These are phyloP conservation scores for Lathyrus tuberosus DNA, from an alignment of 306 rosid genomes.

Conservation along the genomic window DNA sequence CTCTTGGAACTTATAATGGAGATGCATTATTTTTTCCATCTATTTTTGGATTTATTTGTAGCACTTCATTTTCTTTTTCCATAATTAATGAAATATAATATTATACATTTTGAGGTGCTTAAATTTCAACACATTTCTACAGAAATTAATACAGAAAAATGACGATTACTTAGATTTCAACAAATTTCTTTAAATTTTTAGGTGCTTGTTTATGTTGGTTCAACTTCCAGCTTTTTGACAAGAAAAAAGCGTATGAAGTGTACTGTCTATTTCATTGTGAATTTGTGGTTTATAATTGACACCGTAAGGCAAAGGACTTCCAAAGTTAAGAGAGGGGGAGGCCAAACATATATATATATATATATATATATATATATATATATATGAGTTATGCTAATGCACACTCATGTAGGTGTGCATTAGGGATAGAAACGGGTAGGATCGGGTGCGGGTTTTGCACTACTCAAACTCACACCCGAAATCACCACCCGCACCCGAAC, in stretches of 20 bases:
- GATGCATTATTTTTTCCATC: background rate
- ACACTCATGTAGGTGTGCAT: no score
- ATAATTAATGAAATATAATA: background rate
- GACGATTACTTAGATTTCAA: slow-evolving; percentile 15
- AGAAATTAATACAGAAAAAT: slow-evolving; percentile 14
- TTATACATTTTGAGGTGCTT: no score
- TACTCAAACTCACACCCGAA: no score
- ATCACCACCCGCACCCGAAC: no score
- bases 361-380: no score
- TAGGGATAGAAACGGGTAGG: no score
- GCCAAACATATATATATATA: background rate
- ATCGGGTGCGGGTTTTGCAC: no score
- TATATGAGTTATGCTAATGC: no score
- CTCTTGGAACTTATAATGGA: slow-evolving; percentile 17
- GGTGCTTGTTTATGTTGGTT: background rate
- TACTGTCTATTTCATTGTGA: background rate
- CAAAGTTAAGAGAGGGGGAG: background rate
- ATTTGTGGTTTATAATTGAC: slow-evolving; percentile 2
- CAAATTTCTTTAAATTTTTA: slow-evolving; percentile 2
- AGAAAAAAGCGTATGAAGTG: background rate
- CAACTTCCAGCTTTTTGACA: background rate
- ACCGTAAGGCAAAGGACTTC: background rate
- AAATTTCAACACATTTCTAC: no score
- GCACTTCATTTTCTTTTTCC: background rate
- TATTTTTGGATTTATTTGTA: background rate